phyloP scores from a whole-genome alignment of 768 basidiomycete species.

The Collybia sp. region DNA sequence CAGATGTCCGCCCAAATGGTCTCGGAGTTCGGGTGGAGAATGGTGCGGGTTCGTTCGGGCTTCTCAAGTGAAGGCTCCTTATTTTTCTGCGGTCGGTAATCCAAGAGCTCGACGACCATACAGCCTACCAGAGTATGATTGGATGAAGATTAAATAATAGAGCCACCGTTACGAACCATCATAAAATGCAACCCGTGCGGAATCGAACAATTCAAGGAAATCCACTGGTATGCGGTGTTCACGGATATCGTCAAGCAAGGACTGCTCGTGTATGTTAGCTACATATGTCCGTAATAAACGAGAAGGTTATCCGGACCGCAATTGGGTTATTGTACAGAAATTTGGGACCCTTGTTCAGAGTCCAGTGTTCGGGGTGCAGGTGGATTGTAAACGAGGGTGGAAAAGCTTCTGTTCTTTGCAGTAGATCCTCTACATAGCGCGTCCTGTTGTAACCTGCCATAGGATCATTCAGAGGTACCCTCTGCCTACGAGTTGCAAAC shows the following conservation, averaged over 20 bases:
- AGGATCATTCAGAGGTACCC: slow-evolving; percentile 11
- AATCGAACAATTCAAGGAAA: slow-evolving; percentile 77
- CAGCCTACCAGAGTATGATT: slow-evolving; percentile 47
- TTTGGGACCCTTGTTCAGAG: slow-evolving; percentile 75
- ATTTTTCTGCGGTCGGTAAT: slow-evolving; percentile 59
- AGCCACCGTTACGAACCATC: slow-evolving; percentile 51
- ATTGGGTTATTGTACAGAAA: slow-evolving; percentile 78
- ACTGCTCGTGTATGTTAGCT: slow-evolving; percentile 32
- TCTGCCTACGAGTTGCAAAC: background rate
- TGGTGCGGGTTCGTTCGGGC: slow-evolving; percentile 62
- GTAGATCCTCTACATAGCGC: slow-evolving; percentile 55
- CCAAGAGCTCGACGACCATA: slow-evolving; percentile 79
- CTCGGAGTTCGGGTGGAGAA: slow-evolving; percentile 75
- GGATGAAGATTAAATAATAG: background rate
- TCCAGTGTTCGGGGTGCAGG: slow-evolving; percentile 78
- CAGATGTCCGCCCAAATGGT: slow-evolving; percentile 80
- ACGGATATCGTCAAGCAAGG: slow-evolving; percentile 78
- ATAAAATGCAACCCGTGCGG: slow-evolving; percentile 72
- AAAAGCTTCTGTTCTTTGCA: slow-evolving; percentile 48
- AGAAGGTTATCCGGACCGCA: slow-evolving; percentile 36
- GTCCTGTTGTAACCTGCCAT: slow-evolving; percentile 78
- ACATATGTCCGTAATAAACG: background rate
- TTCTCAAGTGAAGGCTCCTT: slow-evolving; percentile 56
- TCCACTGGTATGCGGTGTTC: slow-evolving; percentile 83
- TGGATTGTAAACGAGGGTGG: slow-evolving; percentile 78